phyloP scores from a whole-genome alignment of 208 protist species.

The Strigomonas culicis region DNA sequence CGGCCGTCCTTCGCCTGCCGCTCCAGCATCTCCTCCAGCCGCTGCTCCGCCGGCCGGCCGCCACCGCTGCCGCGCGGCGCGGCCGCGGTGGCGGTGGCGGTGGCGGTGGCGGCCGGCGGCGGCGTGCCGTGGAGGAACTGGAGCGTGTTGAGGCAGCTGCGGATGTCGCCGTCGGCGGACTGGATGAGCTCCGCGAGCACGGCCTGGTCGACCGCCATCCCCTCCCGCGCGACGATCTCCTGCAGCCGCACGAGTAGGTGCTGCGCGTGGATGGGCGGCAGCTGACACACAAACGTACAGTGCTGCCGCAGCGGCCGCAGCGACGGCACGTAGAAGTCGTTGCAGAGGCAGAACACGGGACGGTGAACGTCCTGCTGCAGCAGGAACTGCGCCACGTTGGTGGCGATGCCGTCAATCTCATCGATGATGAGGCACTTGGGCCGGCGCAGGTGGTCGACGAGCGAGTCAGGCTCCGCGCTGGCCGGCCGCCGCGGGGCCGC shows the following conservation, averaged over 20 bases:
- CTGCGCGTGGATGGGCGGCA: conserved; percentile 68
- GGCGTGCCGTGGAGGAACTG: conserved; percentile 53
- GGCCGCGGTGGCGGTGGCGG: background rate
- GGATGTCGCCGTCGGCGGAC: conserved; percentile 65
- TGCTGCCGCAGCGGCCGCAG: conserved; percentile 61
- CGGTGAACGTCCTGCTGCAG: conserved; percentile 52
- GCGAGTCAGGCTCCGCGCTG: background rate
- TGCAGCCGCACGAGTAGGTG: conserved; percentile 55
- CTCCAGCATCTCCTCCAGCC: conserved; percentile 42
- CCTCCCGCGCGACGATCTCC: conserved; percentile 44
- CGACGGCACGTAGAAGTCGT: conserved; percentile 77
- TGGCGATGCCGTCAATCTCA: conserved; percentile 87
- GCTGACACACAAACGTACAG: conserved; percentile 44
- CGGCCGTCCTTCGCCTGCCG: conserved; percentile 63
- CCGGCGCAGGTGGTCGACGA: conserved; percentile 53
- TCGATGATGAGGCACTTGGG: conserved; percentile 89
- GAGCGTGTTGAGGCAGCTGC: conserved; percentile 85
- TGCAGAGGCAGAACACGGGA: conserved; percentile 85
- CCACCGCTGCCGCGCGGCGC: background rate
- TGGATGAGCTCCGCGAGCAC: conserved; percentile 59
- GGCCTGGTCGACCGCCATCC: conserved; percentile 25
- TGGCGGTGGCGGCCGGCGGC: background rate
- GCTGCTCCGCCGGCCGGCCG: background rate
- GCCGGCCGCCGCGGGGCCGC: background rate
- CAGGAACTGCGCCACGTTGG: conserved; percentile 58